These are phyloP conservation scores for Cynara cardunculus DNA, from an alignment of 129 eudicot genomes.

Conservation along the genomic window DNA sequence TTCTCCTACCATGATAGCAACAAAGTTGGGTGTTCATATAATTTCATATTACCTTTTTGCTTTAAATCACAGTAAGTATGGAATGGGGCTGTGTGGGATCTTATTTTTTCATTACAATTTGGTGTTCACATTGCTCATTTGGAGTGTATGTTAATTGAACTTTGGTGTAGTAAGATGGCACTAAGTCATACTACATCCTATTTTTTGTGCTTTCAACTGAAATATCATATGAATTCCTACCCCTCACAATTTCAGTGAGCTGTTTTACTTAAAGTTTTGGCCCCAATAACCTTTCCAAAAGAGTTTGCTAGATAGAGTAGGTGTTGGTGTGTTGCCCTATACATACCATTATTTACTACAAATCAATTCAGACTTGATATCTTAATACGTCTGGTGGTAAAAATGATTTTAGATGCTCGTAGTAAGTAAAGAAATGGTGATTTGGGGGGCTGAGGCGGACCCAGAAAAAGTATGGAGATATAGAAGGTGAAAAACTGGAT, in stretches of 20 bases:
- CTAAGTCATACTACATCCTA: not conserved
- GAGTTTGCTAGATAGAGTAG: slow-evolving; percentile 4
- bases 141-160: not conserved
- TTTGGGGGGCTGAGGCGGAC: not conserved
- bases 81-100: not conserved
- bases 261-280: not conserved
- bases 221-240: not conserved
- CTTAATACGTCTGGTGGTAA: not conserved
- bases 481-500: not conserved
- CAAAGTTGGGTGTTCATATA: not conserved
- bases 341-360: not conserved
- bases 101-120: not conserved
- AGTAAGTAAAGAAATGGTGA: not conserved
- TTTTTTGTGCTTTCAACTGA: not conserved
- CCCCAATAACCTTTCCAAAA: not conserved
- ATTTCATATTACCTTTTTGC: not conserved
- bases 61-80: not conserved
- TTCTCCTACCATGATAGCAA: not conserved
- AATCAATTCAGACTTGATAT: not conserved
- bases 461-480: not conserved
- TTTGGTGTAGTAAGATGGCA: not conserved
- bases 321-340: not conserved
- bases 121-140: not conserved
- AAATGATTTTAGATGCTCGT: not conserved
- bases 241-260: not conserved